These are phyloP conservation scores for Pseudocercospora fijiensis DNA, from an alignment of 2,329 filamentous ascomycete species.

Conservation along the genomic window DNA sequence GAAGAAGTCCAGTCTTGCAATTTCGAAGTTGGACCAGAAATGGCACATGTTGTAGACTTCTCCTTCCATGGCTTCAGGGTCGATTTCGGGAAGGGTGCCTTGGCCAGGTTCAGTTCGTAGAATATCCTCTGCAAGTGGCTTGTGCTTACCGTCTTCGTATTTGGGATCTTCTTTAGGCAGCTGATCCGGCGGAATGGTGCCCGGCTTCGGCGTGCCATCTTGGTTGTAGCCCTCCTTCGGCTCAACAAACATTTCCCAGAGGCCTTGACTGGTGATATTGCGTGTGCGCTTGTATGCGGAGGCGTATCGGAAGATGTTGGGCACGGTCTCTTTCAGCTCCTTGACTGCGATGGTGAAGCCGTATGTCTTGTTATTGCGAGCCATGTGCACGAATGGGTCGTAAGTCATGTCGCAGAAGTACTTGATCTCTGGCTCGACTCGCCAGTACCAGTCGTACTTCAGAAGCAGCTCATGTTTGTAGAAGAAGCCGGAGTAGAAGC, in stretches of 20 bases:
- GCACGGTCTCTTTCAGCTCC: slow-evolving; percentile 94
- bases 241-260: slow-evolving; percentile 99
- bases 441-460: slow-evolving; percentile 99
- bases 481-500: slow-evolving; percentile 99
- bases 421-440: slow-evolving; percentile 97
- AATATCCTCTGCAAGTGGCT: slow-evolving; percentile 75
- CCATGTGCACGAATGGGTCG: slow-evolving; percentile 95
- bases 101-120: slow-evolving; percentile 70
- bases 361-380: slow-evolving; percentile 91
- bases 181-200: slow-evolving; percentile 38
- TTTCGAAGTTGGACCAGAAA: slow-evolving; percentile 99
- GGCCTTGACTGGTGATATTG: slow-evolving; percentile 82
- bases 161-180: slow-evolving; percentile 54
- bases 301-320: slow-evolving; percentile 98
- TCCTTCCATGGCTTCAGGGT: slow-evolving; percentile 91
- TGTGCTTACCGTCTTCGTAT: slow-evolving; percentile 65
- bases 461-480: slow-evolving; percentile 92
- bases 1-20: slow-evolving; percentile 92
- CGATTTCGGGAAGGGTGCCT: slow-evolving; percentile 73
- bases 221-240: slow-evolving; percentile 62
- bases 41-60: slow-evolving; percentile 99
- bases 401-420: slow-evolving; percentile 99
- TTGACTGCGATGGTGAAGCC: slow-evolving; percentile 99
- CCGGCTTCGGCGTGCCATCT: slow-evolving; percentile 51
- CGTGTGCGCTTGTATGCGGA: slow-evolving; percentile 93